phyloP scores from a whole-genome alignment of 306 rosid species.

The Quillaja saponaria region DNA sequence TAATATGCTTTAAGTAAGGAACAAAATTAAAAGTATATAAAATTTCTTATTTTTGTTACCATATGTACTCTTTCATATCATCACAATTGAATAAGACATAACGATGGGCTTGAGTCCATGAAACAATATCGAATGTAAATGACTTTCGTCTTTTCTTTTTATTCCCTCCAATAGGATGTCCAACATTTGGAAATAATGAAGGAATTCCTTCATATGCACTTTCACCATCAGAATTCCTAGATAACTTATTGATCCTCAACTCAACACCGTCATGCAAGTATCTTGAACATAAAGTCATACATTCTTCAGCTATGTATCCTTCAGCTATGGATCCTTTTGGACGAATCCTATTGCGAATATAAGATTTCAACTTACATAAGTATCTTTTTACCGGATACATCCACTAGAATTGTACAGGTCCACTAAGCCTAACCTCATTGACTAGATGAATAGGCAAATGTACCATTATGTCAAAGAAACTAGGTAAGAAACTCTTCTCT shows the following conservation, averaged over 20 bases:
- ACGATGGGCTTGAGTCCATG: not conserved
- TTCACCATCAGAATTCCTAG: not conserved
- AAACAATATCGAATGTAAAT: not conserved
- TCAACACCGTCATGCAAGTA: not conserved
- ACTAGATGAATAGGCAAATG: not conserved
- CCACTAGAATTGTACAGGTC: not conserved
- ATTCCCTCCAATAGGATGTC: not conserved
- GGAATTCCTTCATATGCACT: not conserved
- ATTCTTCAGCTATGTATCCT: not conserved
- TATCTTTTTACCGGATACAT: not conserved
- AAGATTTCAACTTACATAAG: not conserved
- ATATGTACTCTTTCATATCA: not conserved
- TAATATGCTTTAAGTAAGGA: not conserved
- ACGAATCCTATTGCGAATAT: not conserved
- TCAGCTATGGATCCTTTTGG: not conserved
- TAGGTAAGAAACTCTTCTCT: not conserved
- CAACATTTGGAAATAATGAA: not conserved
- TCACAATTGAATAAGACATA: conserved; percentile 2
- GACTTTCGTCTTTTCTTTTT: not conserved
- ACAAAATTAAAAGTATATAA: no score
- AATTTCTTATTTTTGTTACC: no score
- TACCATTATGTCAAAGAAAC: not conserved
- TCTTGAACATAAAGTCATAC: not conserved
- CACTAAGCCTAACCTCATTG: not conserved
- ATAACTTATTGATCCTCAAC: not conserved